A percentile compares a stretch with the other conserved stretches of the same genome.
Evolutionary conservation across 331 rosid genomes (phyloP).

Genomic region (Stylosanthes scabra): DNA sequence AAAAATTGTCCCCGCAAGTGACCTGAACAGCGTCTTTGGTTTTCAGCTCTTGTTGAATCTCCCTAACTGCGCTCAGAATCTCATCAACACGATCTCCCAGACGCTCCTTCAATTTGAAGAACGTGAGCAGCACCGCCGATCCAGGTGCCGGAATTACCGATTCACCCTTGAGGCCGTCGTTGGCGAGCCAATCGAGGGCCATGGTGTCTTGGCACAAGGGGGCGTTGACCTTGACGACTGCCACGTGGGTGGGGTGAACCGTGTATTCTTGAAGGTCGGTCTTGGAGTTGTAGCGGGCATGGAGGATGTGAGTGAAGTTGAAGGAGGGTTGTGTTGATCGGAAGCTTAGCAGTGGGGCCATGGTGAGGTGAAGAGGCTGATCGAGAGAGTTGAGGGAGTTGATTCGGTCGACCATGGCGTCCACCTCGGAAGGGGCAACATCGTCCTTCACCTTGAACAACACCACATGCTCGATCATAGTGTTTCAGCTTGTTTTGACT

Average conservation of each 20-base stretch:
- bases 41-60: constrained; percentile 43
- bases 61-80: constrained; percentile 55
- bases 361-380: constrained; percentile 57
- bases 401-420: constrained; percentile 49
- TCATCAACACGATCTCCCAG: constrained; percentile 46
- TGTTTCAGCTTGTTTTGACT: not conserved
- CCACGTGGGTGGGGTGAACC: constrained; percentile 59
- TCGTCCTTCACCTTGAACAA: constrained; percentile 64
- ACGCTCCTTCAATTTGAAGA: constrained; percentile 68
- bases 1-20: constrained; percentile 68
- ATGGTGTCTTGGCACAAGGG: constrained; percentile 58
- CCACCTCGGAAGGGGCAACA: constrained; percentile 49
- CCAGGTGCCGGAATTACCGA: constrained; percentile 38
- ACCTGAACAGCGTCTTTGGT: constrained; percentile 45
- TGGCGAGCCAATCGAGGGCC: constrained; percentile 76
- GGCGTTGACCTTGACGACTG: constrained; percentile 53
- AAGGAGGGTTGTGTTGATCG: constrained; percentile 43
- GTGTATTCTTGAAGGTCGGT: constrained; percentile 57
- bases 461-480: constrained; percentile 65
- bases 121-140: constrained; percentile 51
- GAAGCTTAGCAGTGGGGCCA: constrained; percentile 49
- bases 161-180: constrained; percentile 22
- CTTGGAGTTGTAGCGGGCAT: constrained; percentile 64
- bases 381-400: constrained; percentile 60
- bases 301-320: constrained; percentile 75